Percentiles rank a stretch among this genome's conserved stretches.
phyloP scores from a whole-genome alignment of 306 rosid species.

The Trifolium dubium region DNA sequence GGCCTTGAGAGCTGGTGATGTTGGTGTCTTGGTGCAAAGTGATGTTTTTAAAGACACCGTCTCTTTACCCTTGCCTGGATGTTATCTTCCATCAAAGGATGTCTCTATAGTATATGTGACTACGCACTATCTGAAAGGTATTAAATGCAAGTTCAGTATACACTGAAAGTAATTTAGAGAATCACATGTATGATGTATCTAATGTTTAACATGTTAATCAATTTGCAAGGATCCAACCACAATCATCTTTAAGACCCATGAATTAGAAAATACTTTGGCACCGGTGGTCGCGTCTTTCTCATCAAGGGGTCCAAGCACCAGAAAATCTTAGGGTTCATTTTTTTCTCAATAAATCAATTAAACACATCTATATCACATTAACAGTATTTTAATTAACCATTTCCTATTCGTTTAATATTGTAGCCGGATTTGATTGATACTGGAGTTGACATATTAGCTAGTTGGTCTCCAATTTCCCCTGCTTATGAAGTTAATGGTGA shows the following conservation, averaged over 20 bases:
- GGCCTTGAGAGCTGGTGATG: conserved; percentile 1
- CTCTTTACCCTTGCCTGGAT: conserved; percentile 35
- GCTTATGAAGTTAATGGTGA: background rate
- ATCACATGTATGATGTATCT: background rate
- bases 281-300: conserved; percentile 30
- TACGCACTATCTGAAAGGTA: conserved; percentile 45
- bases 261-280: conserved; percentile 32
- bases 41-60: background rate
- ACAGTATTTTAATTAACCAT: background rate
- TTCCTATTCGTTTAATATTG: background rate
- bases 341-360: background rate
- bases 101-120: background rate
- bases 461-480: background rate
- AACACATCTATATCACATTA: background rate
- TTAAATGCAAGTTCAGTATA: background rate
- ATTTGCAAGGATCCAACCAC: conserved; percentile 37
- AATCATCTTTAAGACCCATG: conserved; percentile 39
- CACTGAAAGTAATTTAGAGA: background rate
- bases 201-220: background rate
- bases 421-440: background rate
- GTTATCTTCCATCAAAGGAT: conserved; percentile 26
- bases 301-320: background rate
- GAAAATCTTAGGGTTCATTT: background rate
- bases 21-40: conserved; percentile 38
- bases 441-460: background rate